These are phyloP conservation scores for Fraxinus baroniana DNA, from an alignment of 305 asterid species.

Conservation along the genomic window DNA sequence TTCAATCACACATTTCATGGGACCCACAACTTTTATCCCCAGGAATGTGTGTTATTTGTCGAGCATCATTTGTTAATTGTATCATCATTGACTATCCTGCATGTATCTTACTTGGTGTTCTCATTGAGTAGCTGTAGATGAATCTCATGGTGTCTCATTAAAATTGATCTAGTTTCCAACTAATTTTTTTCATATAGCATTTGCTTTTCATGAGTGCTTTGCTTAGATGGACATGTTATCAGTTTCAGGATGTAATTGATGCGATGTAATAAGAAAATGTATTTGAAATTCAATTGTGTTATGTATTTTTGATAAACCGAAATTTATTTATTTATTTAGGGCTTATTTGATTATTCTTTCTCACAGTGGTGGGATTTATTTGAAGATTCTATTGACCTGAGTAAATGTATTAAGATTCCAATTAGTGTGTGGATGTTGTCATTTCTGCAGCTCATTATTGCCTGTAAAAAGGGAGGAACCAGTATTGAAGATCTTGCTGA, in stretches of 20 bases:
- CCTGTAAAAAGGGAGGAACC: slow-evolving; percentile 96
- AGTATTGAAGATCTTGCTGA: slow-evolving; percentile 98
- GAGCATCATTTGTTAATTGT: not conserved
- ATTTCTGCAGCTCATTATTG: slow-evolving; percentile 77
- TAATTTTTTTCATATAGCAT: not conserved
- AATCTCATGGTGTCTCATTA: not conserved
- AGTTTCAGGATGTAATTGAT: not conserved
- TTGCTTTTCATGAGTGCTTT: not conserved
- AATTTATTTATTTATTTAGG: not conserved
- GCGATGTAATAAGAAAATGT: not conserved
- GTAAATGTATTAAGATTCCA: not conserved
- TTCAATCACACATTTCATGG: not conserved
- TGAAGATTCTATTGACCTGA: not conserved
- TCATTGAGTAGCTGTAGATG: not conserved
- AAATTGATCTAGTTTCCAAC: not conserved
- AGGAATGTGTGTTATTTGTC: not conserved
- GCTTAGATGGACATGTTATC: not conserved
- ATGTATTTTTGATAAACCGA: not conserved
- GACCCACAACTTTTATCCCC: not conserved
- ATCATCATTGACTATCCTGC: not conserved
- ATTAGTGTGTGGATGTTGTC: slow-evolving; percentile 5
- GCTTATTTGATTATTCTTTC: not conserved
- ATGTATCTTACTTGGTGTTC: not conserved
- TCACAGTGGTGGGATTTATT: not conserved
- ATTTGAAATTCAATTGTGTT: not conserved